Conservation (phyloP, 2,329 filamentous ascomycete species). For the Plenodomus tracheiphilus region DNA sequence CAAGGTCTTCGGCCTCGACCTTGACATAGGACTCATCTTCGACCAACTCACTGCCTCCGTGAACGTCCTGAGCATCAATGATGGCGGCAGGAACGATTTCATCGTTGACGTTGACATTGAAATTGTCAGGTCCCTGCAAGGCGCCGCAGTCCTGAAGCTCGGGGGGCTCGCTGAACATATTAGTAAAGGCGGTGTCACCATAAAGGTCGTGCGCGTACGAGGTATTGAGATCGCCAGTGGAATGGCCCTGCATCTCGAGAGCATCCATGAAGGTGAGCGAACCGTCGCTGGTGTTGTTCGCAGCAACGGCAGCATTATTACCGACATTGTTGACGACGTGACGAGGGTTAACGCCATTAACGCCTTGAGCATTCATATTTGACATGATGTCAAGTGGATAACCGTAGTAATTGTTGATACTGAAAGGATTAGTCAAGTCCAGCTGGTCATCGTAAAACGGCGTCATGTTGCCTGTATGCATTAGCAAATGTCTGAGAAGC, state of each 20-base stretch:
- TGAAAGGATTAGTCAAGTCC: constrained; percentile 1
- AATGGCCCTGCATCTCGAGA: no score
- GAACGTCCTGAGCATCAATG: not conserved
- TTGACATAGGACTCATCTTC: not conserved
- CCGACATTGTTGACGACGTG: no score
- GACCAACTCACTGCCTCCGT: not conserved
- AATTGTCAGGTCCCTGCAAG: no score
- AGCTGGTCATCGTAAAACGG: constrained; percentile 17
- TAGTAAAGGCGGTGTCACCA: not conserved
- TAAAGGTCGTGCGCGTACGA: not conserved
- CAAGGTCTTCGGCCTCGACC: constrained; percentile 1
- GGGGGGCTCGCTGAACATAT: no score
- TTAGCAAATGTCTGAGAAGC: not conserved
- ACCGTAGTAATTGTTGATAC: not conserved
- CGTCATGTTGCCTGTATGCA: constrained; percentile 6
- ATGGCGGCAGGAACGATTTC: not conserved
- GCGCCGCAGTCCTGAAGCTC: no score
- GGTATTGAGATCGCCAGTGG: not conserved
- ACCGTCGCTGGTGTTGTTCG: no score
- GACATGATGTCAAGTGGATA: not conserved
- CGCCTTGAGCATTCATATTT: no score
- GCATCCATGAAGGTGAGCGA: no score
- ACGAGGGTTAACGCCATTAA: not conserved
- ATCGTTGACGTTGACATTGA: no score
- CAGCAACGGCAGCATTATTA: no score